A percentile compares a stretch with the other conserved stretches of the same genome.
Evolutionary conservation across 129 eudicot species (phyloP).

Genomic region (Oenanthe sinensis): DNA sequence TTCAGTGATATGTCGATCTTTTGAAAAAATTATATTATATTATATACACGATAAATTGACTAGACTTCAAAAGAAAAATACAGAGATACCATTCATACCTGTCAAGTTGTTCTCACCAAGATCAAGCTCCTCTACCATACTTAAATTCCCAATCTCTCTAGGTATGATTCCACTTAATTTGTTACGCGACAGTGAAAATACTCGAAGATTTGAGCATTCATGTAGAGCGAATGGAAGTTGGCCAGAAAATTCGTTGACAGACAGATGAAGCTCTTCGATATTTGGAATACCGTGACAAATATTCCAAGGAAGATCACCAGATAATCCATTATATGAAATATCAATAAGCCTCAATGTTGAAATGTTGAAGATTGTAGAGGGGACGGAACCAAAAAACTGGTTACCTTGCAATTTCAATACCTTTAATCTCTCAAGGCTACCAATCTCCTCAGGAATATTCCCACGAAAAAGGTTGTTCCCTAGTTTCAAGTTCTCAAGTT

Average conservation of each 20-base stretch:
- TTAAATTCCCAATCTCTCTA: neutral
- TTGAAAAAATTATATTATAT: no score
- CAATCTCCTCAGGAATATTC: neutral
- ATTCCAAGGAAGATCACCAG: neutral
- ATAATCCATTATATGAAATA: neutral
- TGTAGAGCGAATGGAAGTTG: neutral
- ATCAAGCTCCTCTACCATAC: neutral
- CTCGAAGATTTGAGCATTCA: neutral
- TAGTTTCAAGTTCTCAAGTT: neutral
- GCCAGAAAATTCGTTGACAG: neutral
- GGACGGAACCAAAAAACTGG: neutral
- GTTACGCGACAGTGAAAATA: neutral
- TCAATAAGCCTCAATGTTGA: neutral
- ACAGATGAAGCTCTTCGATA: neutral
- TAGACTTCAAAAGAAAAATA: neutral
- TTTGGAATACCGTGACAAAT: neutral
- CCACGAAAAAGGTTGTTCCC: neutral
- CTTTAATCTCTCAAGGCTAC: neutral
- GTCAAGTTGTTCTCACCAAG: constrained; percentile 1
- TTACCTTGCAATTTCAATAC: neutral
- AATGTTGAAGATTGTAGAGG: neutral
- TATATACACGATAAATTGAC: neutral
- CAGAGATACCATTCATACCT: neutral
- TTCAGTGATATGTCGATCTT: no score
- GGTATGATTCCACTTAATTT: neutral